Base-by-base conservation (phyloP, 805 yeast species). In the Jamesozyma hellenica region DNA sequence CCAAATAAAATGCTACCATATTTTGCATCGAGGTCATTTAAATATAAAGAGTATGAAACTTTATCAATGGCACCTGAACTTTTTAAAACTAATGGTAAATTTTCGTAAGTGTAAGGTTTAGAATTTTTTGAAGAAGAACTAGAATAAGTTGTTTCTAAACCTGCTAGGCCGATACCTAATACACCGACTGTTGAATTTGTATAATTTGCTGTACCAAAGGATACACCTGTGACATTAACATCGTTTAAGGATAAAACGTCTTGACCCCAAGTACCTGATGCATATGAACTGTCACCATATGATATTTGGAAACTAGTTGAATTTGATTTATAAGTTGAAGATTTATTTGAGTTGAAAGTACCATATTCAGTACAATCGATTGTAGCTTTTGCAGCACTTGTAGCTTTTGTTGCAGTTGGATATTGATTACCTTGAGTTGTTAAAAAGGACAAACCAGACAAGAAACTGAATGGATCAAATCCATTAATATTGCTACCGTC, bases 91-190 rank as follows among this genome's bases (percentile, higher is more conserved):
- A 44, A 26, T 16, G 56, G 56, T 41, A 52, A 48, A 37, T 50
- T 50, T 12, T 36, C 40, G 29, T 44, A 44, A 13, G 33, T 30
- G 18, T 46, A 46, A 17, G 35, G 27, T 29, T 29, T 18, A 17
- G 25, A 14, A 11, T 15, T 14, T 14, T 30, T 19, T 6, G 36
- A 8, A 19, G 54, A 49, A 52, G 8, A 15, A 19, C 23, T 23
- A 1, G 69, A 55, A 44, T 62, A 61, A 3, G 87, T 79, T 3
- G 72, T 66, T 58, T 86, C 94, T 39, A 82, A 69, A 17, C 76
- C 80, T 9, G 72, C 61, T 26, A 80, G 67, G 3, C 71, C 64
- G 7, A 68, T 58, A 36, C 73, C 76, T 34, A 77, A 75, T 41
- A 86, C 61, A 45, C 67, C 68, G 47, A 63, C 63, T 1, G 57